Conservation (phyloP, 225 moss, liverwort and hornwort species). For the Bryoerythrophyllum caledonicum region DNA sequence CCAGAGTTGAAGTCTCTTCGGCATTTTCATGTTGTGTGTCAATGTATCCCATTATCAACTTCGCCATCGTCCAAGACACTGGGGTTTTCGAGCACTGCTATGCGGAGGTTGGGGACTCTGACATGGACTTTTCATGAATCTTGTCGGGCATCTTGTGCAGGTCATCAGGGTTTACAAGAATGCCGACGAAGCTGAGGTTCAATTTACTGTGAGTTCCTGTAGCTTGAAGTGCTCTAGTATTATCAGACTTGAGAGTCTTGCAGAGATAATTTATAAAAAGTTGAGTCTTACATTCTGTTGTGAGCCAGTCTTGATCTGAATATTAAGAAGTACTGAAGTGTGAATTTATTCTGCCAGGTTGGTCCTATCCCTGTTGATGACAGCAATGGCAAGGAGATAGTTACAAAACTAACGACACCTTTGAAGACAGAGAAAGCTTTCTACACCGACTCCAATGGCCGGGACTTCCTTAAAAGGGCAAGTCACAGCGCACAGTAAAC, state of each 20-base stretch:
- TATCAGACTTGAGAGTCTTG: not conserved
- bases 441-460: constrained; percentile 91
- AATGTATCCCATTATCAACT: not conserved
- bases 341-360: constrained; percentile 43
- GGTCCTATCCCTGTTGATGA: constrained; percentile 92
- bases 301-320: too few species aligned
- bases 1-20: not conserved
- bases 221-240: constrained; percentile 4
- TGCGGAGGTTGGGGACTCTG: constrained; percentile 17
- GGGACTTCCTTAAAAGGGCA: constrained; percentile 90
- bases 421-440: constrained; percentile 66
- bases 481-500: constrained; percentile 20
- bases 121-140: not conserved
- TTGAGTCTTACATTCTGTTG: constrained; percentile 9
- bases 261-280: not conserved
- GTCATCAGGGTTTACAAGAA: constrained; percentile 79
- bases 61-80: not conserved
- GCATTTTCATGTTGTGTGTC: constrained; percentile 4
- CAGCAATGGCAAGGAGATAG: constrained; percentile 82
- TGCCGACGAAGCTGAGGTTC: constrained; percentile 81
- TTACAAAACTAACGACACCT: constrained; percentile 74
- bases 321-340: too few species aligned
- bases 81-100: not conserved
- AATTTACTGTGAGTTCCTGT: constrained; percentile 66
- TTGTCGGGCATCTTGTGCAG: constrained; percentile 53